Evolutionary conservation across 192 early-diverging fungal genomes (phyloP), one percentile per base, ranked within the genome.

Genomic region (Neocallimastix lanati): DNA sequence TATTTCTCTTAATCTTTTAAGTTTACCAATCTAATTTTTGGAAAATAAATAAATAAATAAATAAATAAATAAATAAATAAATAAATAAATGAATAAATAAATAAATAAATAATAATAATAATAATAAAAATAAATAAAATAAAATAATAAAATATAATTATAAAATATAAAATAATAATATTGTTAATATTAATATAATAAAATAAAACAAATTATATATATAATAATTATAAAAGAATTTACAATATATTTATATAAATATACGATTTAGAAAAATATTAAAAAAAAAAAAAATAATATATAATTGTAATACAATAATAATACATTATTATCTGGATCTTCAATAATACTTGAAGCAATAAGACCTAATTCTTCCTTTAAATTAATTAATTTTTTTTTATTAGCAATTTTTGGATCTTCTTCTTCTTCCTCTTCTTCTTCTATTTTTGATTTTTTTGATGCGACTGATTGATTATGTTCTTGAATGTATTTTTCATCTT

Each of bases 341-440:
- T 94, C 93, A 80, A 95, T 91, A 28, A 97, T 86, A 25, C 82
- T 80, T 29, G 94, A 88, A 6, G 97, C 93, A 28, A 94, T 83
- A n/a, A 84, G 82, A 12, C 95, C 97, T 78, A 98, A 86, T 81
- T 91, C 85, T 84, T 94, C 94, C 82, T 90, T 86, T 29, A 79
- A 81, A 78, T 79, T 82, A 50, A 82, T 76, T 80, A 77, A 28
- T 81, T 78, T 33, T 21, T 79, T 77, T 79, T 78, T 29, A 50
- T 76, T 58, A 4, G 80, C 79, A 1, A 67, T 1, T 77, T 58
- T 77, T 67, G 29, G 18, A 58, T 35, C 77, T 58, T 79, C 79
- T 58, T 30, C 77, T 79, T 79, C 79, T 77, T 35, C 79, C 4
- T 50, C 40, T 29, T 80, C 27, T 28, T 35, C 80, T 79, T 29